These are phyloP conservation scores for Fulvia fulva DNA, from an alignment of 2,329 filamentous ascomycete species.

Conservation along the genomic window DNA sequence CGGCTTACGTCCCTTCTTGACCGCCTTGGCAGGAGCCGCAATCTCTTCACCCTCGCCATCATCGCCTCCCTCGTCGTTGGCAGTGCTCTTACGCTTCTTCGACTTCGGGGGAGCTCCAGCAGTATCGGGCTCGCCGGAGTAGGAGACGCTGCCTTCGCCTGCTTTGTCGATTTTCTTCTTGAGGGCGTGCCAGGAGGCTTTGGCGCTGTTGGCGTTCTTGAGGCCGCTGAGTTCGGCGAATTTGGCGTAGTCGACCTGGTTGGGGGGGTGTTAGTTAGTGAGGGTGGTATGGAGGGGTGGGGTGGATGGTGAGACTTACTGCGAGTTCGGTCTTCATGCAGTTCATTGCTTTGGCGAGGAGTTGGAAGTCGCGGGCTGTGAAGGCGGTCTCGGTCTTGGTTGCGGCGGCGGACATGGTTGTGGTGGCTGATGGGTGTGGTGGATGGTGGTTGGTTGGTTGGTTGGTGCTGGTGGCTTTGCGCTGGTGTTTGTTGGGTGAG, in stretches of 20 bases:
- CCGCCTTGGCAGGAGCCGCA: slow-evolving; percentile 18
- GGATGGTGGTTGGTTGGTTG: neutral
- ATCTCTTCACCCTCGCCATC: slow-evolving; percentile 16
- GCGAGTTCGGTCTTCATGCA: slow-evolving; percentile 15
- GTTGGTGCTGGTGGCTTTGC: neutral
- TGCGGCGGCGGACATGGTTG: neutral
- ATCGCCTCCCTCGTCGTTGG: slow-evolving; percentile 17
- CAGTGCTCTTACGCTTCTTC: slow-evolving; percentile 18
- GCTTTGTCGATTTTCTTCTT: slow-evolving; percentile 11
- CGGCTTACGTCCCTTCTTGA: slow-evolving; percentile 15
- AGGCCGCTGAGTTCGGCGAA: neutral
- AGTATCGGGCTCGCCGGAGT: neutral
- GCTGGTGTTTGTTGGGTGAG: neutral
- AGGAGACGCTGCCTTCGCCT: slow-evolving; percentile 1
- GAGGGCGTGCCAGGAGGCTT: neutral
- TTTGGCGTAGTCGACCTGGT: slow-evolving; percentile 5
- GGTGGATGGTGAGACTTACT: slow-evolving; percentile 12
- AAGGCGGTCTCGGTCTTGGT: slow-evolving; percentile 6
- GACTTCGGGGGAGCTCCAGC: slow-evolving; percentile 9
- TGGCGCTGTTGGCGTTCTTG: neutral
- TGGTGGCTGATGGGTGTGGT: neutral
- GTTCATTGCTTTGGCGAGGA: slow-evolving; percentile 13
- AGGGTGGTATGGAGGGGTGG: neutral
- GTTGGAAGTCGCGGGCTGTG: slow-evolving; percentile 18
- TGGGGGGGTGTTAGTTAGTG: neutral